phyloP scores from a whole-genome alignment of 805 yeast species.

The Starmerella vaccinii region DNA sequence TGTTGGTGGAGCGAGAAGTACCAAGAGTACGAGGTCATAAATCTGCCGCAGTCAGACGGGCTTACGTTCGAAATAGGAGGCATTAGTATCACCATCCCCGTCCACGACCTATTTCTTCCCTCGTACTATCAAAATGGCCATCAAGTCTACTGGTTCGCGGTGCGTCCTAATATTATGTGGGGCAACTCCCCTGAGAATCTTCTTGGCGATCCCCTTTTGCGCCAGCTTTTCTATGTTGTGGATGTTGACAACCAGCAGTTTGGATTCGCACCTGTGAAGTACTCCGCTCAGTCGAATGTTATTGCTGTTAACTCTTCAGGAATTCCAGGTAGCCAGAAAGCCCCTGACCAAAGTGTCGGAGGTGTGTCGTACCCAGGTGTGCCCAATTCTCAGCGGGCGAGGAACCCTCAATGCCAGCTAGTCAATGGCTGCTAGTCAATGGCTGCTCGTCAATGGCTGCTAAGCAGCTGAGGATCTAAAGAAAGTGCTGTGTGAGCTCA shows the following conservation, averaged over 20 bases:
- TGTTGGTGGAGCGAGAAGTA: not conserved
- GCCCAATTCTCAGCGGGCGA: not conserved
- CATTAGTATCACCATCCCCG: conserved; percentile 17
- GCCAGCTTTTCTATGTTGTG: conserved; percentile 54
- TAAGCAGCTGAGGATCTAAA: too few relatives aligned
- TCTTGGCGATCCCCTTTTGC: conserved; percentile 43
- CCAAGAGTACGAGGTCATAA: not conserved
- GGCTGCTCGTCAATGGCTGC: not conserved
- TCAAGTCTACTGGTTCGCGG: not conserved
- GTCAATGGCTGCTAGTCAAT: not conserved
- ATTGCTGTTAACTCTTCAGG: conserved; percentile 1
- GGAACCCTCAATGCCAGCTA: not conserved
- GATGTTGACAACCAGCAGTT: conserved; percentile 49
- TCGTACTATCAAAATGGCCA: conserved; percentile 2
- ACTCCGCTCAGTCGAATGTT: conserved; percentile 4
- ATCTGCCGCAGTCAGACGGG: not conserved
- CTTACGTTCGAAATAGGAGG: conserved; percentile 15
- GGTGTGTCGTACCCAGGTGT: not conserved
- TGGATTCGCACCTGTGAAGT: conserved; percentile 40
- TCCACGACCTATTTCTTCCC: conserved; percentile 23
- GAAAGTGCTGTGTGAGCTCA: too few relatives aligned
- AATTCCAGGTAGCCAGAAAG: conserved; percentile 12
- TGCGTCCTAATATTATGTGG: not conserved
- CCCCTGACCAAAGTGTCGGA: conserved; percentile 15
- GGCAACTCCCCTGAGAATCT: conserved; percentile 1